These are phyloP conservation scores for Backusella morwellensis DNA, from an alignment of 192 early-diverging fungal species.

Conservation along the genomic window DNA sequence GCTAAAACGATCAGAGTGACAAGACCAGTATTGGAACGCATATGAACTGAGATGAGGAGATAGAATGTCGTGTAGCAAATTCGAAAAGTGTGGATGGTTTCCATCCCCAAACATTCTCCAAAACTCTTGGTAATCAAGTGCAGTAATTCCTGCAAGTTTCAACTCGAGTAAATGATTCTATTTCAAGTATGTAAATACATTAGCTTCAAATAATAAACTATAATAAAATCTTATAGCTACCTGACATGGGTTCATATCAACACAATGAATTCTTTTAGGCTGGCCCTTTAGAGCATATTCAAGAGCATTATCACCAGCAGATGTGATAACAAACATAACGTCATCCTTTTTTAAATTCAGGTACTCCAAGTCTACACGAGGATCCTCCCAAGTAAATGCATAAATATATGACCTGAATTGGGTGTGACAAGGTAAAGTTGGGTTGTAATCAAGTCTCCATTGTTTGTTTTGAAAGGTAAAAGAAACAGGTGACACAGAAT, in stretches of 20 bases:
- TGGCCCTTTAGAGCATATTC: conserved; percentile 74
- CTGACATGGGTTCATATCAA: conserved; percentile 92
- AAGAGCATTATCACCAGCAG: conserved; percentile 79
- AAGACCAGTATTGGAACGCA: conserved; percentile 81
- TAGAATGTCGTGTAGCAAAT: conserved; percentile 61
- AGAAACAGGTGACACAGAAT: not conserved
- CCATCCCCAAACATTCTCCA: conserved; percentile 84
- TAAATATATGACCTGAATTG: conserved; percentile 86
- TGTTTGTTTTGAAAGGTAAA: conserved; percentile 35
- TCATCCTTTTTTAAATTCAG: conserved; percentile 66
- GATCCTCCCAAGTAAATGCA: conserved; percentile 88
- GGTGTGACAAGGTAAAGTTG: conserved; percentile 50
- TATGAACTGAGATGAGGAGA: conserved; percentile 68
- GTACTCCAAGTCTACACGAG: conserved; percentile 67
- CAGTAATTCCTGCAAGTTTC: conserved; percentile 69
- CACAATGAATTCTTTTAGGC: conserved; percentile 69
- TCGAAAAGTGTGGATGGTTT: conserved; percentile 54
- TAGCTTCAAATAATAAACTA: not conserved
- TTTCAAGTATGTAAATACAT: not conserved
- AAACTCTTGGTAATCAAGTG: conserved; percentile 62
- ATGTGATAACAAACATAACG: conserved; percentile 76
- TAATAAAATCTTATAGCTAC: conserved; percentile 15
- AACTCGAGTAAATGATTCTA: conserved; percentile 83
- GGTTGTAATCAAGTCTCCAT: conserved; percentile 57
- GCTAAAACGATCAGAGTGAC: conserved; percentile 55